Base-by-base conservation (phyloP, 1,284 basidiomycete genomes). In the Tilletiaria anomala region DNA sequence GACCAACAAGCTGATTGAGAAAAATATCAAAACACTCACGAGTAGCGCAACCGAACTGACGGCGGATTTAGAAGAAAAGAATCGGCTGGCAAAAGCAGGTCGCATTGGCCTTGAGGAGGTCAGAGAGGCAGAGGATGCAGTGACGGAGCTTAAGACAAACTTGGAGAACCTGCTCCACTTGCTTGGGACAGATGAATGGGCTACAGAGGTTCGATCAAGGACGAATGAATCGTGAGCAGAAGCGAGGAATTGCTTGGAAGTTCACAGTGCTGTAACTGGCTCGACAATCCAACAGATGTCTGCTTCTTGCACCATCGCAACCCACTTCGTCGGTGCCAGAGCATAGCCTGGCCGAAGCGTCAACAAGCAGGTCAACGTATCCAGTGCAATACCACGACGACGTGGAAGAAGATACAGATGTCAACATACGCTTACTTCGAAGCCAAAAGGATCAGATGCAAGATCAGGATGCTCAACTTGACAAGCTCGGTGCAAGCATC, bases 391-490 rank as follows among this genome's bases (percentile, higher is more conserved):
- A 29, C 26, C 26, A 29, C n/a, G 26, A 29, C 26, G 26, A 29
- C 26, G n/a, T 29, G 8, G 26, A 33, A 17, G 32, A 33, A 6
- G 32, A 33, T 6, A 6, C 16, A 6, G 32, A 33, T 14, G 16
- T 22, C 6, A 14, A 14, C 22, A n/a, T 22, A 14, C n/a, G 26
- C 8, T 26, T 26, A 6, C 5, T 39, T 31, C 38, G 22, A 35
- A 36, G 15, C 34, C 53, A 61, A 31, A 49, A 47, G 21, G 37
- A 48, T 14, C 47, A 53, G 22, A 54, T 58, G 45, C 35, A 48
- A 5, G 43, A 48, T 11, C 62, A 65, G 20, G 61, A 62, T 17
- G 40, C 38, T 19, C 59, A 64, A 11, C 51, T 65, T 21, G 61
- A 65, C 33, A 32, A 42, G 5, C 50, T 65, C 10, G 43, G 54